A percentile compares a stretch with the other conserved stretches of the same genome.
phyloP scores from a whole-genome alignment of 768 basidiomycete genomes.

The Dacryopinax primogenitus region DNA sequence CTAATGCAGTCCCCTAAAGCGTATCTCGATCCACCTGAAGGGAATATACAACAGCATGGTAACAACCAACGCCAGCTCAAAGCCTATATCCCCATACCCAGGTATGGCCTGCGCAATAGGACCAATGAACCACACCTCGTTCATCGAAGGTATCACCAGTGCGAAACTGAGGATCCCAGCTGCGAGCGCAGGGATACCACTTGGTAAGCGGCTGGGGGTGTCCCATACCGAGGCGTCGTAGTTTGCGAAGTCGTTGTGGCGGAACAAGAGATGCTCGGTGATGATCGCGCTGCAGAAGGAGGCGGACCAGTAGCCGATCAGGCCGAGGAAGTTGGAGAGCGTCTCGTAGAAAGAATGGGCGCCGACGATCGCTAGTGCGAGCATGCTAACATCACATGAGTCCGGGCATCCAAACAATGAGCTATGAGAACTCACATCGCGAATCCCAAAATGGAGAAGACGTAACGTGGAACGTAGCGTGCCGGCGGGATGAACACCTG shows the following conservation, averaged over 20 bases:
- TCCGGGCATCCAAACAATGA: slow-evolving; percentile 12
- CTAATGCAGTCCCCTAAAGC: slow-evolving; percentile 14
- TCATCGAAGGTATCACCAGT: slow-evolving; percentile 52
- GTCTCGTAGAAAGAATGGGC: slow-evolving; percentile 50
- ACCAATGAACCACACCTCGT: slow-evolving; percentile 57
- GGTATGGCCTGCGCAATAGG: slow-evolving; percentile 41
- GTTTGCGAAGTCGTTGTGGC: slow-evolving; percentile 34
- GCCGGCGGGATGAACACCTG: slow-evolving; percentile 55
- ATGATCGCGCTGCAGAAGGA: slow-evolving; percentile 48
- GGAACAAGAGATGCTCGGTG: slow-evolving; percentile 55
- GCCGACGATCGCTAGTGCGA: slow-evolving; percentile 60
- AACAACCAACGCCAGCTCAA: slow-evolving; percentile 44
- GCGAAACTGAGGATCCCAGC: slow-evolving; percentile 41
- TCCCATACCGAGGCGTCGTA: slow-evolving; percentile 49
- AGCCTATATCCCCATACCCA: slow-evolving; percentile 55
- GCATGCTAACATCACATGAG: slow-evolving; percentile 32
- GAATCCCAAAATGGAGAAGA: slow-evolving; percentile 52
- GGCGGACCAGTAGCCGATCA: slow-evolving; percentile 49
- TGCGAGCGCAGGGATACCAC: slow-evolving; percentile 47
- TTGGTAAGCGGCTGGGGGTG: slow-evolving; percentile 39
- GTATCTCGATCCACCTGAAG: slow-evolving; percentile 33
- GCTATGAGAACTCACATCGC: slow-evolving; percentile 41
- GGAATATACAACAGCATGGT: slow-evolving; percentile 41
- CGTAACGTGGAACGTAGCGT: slow-evolving; percentile 49
- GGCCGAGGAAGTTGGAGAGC: slow-evolving; percentile 52